Base-by-base conservation (phyloP, 139 green algal species). In the Edaphochlamys debaryana region DNA sequence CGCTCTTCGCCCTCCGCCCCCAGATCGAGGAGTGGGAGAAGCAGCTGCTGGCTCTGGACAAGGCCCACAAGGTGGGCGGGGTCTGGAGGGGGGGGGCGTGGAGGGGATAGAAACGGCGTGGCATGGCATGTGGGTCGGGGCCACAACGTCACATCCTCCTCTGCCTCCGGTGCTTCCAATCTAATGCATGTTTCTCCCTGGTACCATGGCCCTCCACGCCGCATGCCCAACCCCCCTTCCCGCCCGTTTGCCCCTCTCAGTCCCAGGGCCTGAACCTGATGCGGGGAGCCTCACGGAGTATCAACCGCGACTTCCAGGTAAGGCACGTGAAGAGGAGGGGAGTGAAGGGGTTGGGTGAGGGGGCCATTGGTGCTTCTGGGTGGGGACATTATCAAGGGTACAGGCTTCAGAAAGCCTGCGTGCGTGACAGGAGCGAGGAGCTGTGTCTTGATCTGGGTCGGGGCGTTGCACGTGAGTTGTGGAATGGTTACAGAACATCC, bases 251-350 rank as follows among this genome's bases (percentile, higher is more conserved):
- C 41, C 27, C n/a, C 68, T 4, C 41, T 8, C 48, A 70, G 58
- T n/a, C 58, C 42, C 52, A 63, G 32, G 70, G 68, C 52, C 48
- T 79, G 42, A 93, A 92, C 84, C 77, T 94, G 62, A 88, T 94
- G 77, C 36, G 32, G 11, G 87, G 81, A 25, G 88, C 87, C 34
- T 88, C 88, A 58, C 90, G 89, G 9, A 81, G 64, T 41, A 69
- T 64, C 40, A 91, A 89, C 79, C 82, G 90, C 2, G 90, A 94
- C 69, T 93, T 93, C 80, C 87, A 86, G 62, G 38, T 93, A 56
- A 67, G n/a, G n/a, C n/a, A n/a, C n/a, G n/a, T n/a, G n/a, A n/a
- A n/a, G n/a, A n/a, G n/a, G n/a, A n/a, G n/a, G n/a, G n/a, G n/a
- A n/a, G n/a, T n/a, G n/a, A n/a, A n/a, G n/a, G n/a, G n/a, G n/a